Evolutionary conservation across 2,329 filamentous ascomycete genomes (phyloP).

Genomic region (Penicillium hordei): DNA sequence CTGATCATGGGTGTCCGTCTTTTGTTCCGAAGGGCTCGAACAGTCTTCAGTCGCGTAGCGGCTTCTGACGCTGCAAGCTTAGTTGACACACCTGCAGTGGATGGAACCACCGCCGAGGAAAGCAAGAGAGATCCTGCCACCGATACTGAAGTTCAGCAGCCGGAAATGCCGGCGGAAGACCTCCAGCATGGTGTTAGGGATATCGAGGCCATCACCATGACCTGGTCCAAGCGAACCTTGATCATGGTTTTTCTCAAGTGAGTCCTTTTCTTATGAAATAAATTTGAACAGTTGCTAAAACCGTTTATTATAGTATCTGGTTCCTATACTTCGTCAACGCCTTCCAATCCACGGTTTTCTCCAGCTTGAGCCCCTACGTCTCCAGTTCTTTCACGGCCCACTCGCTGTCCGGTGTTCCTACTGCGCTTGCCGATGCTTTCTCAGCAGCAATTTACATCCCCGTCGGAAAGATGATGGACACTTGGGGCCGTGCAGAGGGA

Average conservation of each 20-base stretch:
- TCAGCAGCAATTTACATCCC: conserved; percentile 56
- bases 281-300: neutral
- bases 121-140: neutral
- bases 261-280: neutral
- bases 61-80: neutral
- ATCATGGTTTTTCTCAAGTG: conserved; percentile 4
- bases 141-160: neutral
- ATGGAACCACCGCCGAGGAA: neutral
- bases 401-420: conserved; percentile 52
- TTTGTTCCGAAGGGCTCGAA: conserved; percentile 1
- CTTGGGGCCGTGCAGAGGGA: conserved; percentile 59
- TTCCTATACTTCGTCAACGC: conserved; percentile 38
- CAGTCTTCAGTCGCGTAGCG: neutral
- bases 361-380: conserved; percentile 45
- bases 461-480: conserved; percentile 59
- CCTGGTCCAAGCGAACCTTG: conserved; percentile 41
- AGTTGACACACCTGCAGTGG: neutral
- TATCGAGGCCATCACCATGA: conserved; percentile 46
- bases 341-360: conserved; percentile 33
- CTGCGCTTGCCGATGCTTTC: conserved; percentile 54
- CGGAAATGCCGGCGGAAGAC: conserved; percentile 1
- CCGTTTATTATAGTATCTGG: conserved; percentile 29
- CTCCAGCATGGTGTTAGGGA: conserved; percentile 43
- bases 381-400: conserved; percentile 52
- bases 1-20: neutral